Evolutionary conservation across 441 rosid genomes (phyloP), one percentile per base, ranked within the genome.

Genomic region (Populus hybrid): DNA sequence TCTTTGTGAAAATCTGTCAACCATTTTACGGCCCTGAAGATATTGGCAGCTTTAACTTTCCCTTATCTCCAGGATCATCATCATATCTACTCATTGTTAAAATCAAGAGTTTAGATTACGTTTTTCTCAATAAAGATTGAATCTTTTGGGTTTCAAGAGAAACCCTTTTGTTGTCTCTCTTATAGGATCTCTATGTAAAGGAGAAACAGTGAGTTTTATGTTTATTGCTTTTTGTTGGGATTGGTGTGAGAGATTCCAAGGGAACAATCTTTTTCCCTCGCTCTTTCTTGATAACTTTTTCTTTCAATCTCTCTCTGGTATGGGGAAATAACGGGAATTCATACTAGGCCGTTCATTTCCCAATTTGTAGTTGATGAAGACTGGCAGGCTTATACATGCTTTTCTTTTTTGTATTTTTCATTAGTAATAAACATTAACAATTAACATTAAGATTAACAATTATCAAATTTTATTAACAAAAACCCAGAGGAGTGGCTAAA

Each of bases 1-100:
- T 93, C 97, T 77, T 89, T 85, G 35, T 91, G 94, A 85, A 95
- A 95, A 81, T 85, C 84, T 50, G 83, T 85, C 77, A 88, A 74
- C 86, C 88, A 87, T 72, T 53, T 78, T 66, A 63, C 26, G 59
- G 79, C 59, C 81, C 61, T 7, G 83, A 36, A 23, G n/a, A 18
- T 68, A 71, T 70, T 14, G 83, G 64, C 36, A 83, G 64, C 40
- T 24, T 69, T 18, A 79, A 65, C 72, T 78, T 38, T 45, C 77
- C 76, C 50, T 53, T 68, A 53, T 78, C 86, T 69, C 82, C 87
- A 35, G 87, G 79, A 77, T 83, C 92, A 21, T 84, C 89, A 23
- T 79, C 92, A 71, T 82, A 82, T 83, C 77, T 82, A 64, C 86
- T 86, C 88, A 88, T 88, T 79, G 73, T 79, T 72, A 53, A 77